Evolutionary conservation across 306 rosid species (phyloP), one percentile per base, ranked within the genome.

Genomic region (Abrus pulchellus): DNA sequence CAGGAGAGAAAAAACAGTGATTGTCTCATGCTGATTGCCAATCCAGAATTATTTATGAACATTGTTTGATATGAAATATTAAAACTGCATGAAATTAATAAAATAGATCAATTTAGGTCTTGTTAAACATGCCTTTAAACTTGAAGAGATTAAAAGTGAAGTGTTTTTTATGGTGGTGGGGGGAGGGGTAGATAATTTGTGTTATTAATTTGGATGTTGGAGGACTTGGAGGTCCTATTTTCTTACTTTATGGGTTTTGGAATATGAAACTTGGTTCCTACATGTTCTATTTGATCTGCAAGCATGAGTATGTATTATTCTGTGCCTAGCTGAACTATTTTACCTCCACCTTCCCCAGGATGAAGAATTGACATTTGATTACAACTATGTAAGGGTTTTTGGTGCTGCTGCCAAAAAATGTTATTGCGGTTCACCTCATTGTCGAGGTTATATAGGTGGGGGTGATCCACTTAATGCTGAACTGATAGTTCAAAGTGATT

Each of bases 341-440:
- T 47, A 56, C 53, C 12, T 75, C 60, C 52, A 71, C 85, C 75
- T 75, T 77, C 63, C 64, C 72, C 90, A 96, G 99, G 99, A 87
- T 83, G 99, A 96, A 89, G 99, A 96, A 87, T 92, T 96, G 92
- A 96, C 99, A 32, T 96, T 96, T 80, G 98, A 96, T 89, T 96
- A 96, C 94, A 96, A 96, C 88, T 96, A 90, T 78, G 99, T 93
- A 66, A 96, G 99, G 92, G 99, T 96, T 67, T 92, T 93, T 76
- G 99, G 99, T 75, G 99, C 99, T 64, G 99, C 99, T 84, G 99
- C 99, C 62, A 93, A 93, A 90, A 93, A 92, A 82, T 96, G 99
- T 80, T 77, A 93, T 76, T 96, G 99, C 82, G 89, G 97, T 62
- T 86, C 99, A 55, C 77, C 83, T 74, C 89, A 73, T 9, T 96